Conservation (phyloP, 306 rosid species). For the Rubus parviflorus region DNA sequence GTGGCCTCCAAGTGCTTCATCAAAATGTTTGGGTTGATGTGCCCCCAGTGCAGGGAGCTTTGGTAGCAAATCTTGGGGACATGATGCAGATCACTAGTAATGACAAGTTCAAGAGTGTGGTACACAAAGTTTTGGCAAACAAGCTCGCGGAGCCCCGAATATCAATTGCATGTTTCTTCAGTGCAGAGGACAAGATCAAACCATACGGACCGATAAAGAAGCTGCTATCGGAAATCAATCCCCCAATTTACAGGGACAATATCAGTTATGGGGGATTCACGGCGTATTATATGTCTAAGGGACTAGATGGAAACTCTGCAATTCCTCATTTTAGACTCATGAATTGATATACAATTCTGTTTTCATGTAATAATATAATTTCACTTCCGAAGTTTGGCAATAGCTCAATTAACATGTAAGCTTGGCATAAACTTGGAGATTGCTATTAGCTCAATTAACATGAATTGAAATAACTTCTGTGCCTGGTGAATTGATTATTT, state of each 20-base stretch:
- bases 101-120: constrained; percentile 18
- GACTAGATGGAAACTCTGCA: constrained; percentile 1
- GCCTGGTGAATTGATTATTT: too few species aligned
- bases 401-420: too few species aligned
- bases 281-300: neutral
- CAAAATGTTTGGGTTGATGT: constrained; percentile 28
- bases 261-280: neutral
- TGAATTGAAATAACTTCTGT: too few species aligned
- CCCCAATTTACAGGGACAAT: constrained; percentile 14
- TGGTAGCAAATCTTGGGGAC: constrained; percentile 18
- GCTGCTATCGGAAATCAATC: constrained; percentile 6
- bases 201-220: constrained; percentile 24
- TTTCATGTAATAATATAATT: too few species aligned
- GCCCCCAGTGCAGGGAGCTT: constrained; percentile 4
- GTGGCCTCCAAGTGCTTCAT: constrained; percentile 27
- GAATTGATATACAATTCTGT: neutral
- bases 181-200: neutral
- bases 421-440: too few species aligned
- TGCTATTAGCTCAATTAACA: too few species aligned
- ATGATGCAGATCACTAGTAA: constrained; percentile 22
- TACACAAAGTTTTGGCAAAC: constrained; percentile 14
- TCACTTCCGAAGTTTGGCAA: too few species aligned
- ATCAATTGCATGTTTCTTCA: constrained; percentile 24
- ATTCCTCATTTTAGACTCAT: neutral
- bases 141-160: neutral